phyloP scores from a whole-genome alignment of 257 asterid genomes.

The Coffea eugenioides region DNA sequence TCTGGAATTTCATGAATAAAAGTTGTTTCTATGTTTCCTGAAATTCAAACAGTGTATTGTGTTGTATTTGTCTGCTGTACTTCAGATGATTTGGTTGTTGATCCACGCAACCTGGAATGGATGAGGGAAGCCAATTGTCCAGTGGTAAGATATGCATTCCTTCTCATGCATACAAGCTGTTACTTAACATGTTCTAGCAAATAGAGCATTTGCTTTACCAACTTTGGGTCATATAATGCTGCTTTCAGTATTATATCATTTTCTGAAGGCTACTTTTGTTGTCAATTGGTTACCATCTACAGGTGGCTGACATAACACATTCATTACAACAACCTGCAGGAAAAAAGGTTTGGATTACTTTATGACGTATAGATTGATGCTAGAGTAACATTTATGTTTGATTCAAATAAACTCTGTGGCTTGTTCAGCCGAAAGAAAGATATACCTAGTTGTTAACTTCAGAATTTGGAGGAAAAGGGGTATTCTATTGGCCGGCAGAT shows the following conservation, averaged over 20 bases:
- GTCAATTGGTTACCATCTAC: constrained; percentile 16
- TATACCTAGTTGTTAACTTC: neutral
- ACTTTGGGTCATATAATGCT: neutral
- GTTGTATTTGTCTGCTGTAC: neutral
- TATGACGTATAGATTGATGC: neutral
- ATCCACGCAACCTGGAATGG: constrained; percentile 98
- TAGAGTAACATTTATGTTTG: neutral
- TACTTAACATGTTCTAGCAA: neutral
- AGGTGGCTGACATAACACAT: constrained; percentile 97
- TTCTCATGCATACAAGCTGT: neutral
- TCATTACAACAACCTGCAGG: constrained; percentile 98
- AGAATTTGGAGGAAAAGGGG: neutral
- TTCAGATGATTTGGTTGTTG: constrained; percentile 93
- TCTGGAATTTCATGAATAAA: neutral
- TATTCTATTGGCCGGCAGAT: neutral
- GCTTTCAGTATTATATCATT: constrained; percentile 9
- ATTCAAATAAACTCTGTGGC: neutral
- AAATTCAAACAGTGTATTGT: neutral
- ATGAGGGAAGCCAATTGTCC: constrained; percentile 93
- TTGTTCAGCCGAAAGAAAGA: neutral
- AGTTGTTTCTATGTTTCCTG: neutral
- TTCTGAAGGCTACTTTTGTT: constrained; percentile 20
- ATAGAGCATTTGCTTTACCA: constrained; percentile 4
- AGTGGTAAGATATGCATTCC: constrained; percentile 50
- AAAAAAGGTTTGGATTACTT: constrained; percentile 55